Conservation (phyloP, 148 eudicot genomes). For the Arctostaphylos glauca region DNA sequence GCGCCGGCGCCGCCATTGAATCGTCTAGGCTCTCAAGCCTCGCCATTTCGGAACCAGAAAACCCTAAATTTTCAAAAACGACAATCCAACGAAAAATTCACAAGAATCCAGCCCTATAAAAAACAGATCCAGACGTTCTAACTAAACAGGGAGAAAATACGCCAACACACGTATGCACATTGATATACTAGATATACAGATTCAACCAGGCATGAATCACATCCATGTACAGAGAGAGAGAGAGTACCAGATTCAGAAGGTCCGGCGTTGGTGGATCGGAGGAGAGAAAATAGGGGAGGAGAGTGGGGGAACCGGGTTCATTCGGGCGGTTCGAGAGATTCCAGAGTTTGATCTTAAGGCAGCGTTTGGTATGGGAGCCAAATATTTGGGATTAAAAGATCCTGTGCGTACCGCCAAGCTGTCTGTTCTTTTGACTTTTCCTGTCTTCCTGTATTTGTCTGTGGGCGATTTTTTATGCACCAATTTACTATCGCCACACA, state of each 20-base stretch:
- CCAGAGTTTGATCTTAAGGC: constrained; percentile 12
- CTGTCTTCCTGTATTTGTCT: background rate
- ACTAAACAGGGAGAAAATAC: background rate
- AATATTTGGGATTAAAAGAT: background rate
- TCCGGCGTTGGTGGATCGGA: constrained; percentile 6
- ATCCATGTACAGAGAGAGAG: background rate
- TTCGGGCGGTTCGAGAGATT: constrained; percentile 1
- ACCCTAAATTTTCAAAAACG: constrained; percentile 2
- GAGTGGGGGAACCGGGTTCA: constrained; percentile 13
- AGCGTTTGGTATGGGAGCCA: constrained; percentile 15
- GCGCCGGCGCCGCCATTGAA: constrained; percentile 15
- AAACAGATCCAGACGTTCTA: background rate
- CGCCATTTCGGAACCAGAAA: constrained; percentile 29
- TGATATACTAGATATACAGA: background rate
- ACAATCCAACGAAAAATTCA: constrained; percentile 5
- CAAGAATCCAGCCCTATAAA: constrained; percentile 16
- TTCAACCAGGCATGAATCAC: background rate
- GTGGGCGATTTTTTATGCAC: background rate
- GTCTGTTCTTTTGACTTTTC: background rate
- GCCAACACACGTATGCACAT: background rate
- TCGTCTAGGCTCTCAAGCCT: constrained; percentile 32
- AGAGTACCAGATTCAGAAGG: constrained; percentile 8
- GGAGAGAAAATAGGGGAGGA: constrained; percentile 9
- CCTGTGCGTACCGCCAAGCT: background rate
- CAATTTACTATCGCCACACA: background rate